Percentiles rank a stretch among this genome's conserved stretches.
These are phyloP conservation scores for Komagataella mondaviorum DNA, from an alignment of 805 yeast species.

Conservation along the genomic window DNA sequence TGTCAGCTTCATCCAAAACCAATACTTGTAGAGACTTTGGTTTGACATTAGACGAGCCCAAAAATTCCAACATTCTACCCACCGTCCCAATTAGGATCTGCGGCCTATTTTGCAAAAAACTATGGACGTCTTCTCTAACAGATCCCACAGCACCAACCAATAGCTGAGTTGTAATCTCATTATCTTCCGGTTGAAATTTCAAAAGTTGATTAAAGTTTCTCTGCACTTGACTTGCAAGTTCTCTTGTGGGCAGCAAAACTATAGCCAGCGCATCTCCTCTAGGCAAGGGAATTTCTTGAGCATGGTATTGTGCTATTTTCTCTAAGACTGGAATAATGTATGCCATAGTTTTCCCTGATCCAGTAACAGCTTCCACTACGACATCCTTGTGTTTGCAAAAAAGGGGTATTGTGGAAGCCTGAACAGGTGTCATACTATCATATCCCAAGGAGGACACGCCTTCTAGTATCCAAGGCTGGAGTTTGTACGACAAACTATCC, in stretches of 20 bases:
- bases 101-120: slow-evolving; percentile 40
- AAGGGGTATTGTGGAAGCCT: slow-evolving; percentile 81
- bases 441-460: slow-evolving; percentile 75
- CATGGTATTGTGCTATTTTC: slow-evolving; percentile 35
- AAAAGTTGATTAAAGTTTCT: slow-evolving; percentile 54
- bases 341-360: slow-evolving; percentile 92
- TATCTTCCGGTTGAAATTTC: slow-evolving; percentile 38
- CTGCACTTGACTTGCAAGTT: slow-evolving; percentile 53
- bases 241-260: slow-evolving; percentile 59
- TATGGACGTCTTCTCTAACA: slow-evolving; percentile 59
- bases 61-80: slow-evolving; percentile 71
- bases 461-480: slow-evolving; percentile 75
- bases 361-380: slow-evolving; percentile 88
- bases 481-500: slow-evolving; percentile 51
- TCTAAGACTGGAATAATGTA: slow-evolving; percentile 82
- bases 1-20: slow-evolving; percentile 89
- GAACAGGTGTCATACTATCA: slow-evolving; percentile 80
- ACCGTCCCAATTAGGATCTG: slow-evolving; percentile 86
- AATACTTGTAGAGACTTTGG: slow-evolving; percentile 56
- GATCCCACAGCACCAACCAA: slow-evolving; percentile 51
- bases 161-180: slow-evolving; percentile 38
- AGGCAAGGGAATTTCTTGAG: slow-evolving; percentile 18
- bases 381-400: slow-evolving; percentile 87
- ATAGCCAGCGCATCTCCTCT: slow-evolving; percentile 35
- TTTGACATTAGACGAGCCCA: slow-evolving; percentile 43